A percentile compares a stretch with the other conserved stretches of the same genome.
Evolutionary conservation across 2,329 filamentous ascomycete species (phyloP).

Genomic region (Monosporascus ibericus): DNA sequence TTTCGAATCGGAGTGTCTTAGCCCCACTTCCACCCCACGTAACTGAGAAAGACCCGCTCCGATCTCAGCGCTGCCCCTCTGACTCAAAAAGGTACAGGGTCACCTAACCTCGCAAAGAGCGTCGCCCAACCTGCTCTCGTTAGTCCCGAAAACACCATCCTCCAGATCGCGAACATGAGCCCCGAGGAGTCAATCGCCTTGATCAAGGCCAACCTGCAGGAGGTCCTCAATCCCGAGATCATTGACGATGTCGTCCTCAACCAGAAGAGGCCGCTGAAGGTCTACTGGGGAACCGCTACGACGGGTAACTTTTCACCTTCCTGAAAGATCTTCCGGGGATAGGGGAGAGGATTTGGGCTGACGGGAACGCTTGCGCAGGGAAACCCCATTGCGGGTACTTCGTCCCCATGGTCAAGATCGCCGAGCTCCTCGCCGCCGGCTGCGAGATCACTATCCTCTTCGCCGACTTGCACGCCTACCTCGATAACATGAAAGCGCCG

Average conservation of each 20-base stretch:
- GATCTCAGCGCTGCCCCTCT: not conserved
- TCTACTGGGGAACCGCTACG: constrained; percentile 67
- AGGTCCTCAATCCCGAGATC: constrained; percentile 79
- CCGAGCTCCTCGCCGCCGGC: constrained; percentile 76
- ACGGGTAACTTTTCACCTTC: constrained; percentile 3
- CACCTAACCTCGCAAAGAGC: not conserved
- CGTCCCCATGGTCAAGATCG: constrained; percentile 82
- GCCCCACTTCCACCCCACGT: not conserved
- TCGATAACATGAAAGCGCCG: constrained; percentile 80
- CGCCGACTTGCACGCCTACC: constrained; percentile 69
- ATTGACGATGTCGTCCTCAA: constrained; percentile 66
- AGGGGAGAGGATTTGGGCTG: not conserved
- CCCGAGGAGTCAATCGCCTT: constrained; percentile 62
- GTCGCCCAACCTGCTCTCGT: not conserved
- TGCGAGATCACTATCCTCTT: constrained; percentile 78
- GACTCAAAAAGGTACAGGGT: not conserved
- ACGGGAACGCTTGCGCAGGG: constrained; percentile 56
- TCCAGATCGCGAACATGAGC: constrained; percentile 25
- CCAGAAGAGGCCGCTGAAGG: constrained; percentile 64
- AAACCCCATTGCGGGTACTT: constrained; percentile 87
- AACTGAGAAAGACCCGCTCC: not conserved
- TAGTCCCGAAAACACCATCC: not conserved
- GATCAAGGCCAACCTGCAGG: constrained; percentile 74
- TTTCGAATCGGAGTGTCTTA: not conserved
- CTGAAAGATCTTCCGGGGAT: not conserved